Evolutionary conservation across 495 filamentous ascomycete species (phyloP).

Genomic region (Endocarpon pusillum): DNA sequence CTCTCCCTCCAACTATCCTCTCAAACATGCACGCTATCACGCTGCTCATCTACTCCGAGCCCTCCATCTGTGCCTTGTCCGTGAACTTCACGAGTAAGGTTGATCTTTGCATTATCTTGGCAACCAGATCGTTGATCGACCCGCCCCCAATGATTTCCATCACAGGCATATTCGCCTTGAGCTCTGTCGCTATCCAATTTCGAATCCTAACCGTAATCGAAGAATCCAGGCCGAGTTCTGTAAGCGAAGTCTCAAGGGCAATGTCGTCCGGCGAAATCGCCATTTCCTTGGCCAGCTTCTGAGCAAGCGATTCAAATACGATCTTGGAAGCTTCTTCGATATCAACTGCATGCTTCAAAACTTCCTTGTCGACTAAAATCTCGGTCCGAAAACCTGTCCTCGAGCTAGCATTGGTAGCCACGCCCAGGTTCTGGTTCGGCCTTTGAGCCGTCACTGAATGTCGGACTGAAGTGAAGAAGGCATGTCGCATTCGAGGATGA

Average conservation of each 20-base stretch:
- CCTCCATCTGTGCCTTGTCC: too few species aligned
- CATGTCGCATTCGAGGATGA: conserved; percentile 6
- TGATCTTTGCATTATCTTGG: too few species aligned
- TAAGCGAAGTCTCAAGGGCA: conserved; percentile 3
- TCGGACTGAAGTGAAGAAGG: fast-evolving
- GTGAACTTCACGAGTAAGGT: too few species aligned
- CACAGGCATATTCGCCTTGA: conserved; percentile 28
- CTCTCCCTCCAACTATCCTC: too few species aligned
- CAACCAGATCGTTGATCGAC: conserved; percentile 9
- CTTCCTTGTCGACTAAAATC: background rate
- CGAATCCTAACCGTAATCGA: conserved; percentile 20
- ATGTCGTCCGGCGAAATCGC: conserved; percentile 6
- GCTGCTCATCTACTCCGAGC: too few species aligned
- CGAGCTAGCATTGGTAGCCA: too few species aligned
- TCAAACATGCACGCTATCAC: too few species aligned
- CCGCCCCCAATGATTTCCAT: conserved; percentile 31
- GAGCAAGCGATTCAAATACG: too few species aligned
- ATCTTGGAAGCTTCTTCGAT: too few species aligned
- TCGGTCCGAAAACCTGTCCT: conserved; percentile 9
- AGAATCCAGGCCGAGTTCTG: conserved; percentile 21
- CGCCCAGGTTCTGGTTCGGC: too few species aligned
- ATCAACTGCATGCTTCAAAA: conserved; percentile 3
- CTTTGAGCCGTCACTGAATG: too few species aligned
- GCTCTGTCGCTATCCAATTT: conserved; percentile 21
- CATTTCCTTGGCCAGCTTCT: conserved; percentile 7